Percentiles rank a stretch among this genome's conserved stretches.
These are phyloP conservation scores for Scheffersomyces titani DNA, from an alignment of 1,139 yeast species.

Conservation along the genomic window DNA sequence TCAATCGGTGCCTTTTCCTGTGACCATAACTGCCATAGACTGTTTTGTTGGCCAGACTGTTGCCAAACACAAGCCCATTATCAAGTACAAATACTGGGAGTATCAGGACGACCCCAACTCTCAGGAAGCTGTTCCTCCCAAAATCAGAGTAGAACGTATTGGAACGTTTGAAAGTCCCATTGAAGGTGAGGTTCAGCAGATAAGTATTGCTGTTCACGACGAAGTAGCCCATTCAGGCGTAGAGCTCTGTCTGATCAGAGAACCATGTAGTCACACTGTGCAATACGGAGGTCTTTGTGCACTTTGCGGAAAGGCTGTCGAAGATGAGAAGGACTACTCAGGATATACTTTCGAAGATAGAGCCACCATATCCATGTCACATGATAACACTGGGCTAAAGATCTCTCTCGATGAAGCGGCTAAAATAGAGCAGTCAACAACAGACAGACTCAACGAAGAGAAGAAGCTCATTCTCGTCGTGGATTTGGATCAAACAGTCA, in stretches of 20 bases:
- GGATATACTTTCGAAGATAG: constrained; percentile 74
- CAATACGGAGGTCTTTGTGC: constrained; percentile 97
- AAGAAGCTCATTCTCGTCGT: constrained; percentile 85
- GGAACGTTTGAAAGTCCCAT: constrained; percentile 83
- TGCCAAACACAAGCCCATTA: constrained; percentile 53
- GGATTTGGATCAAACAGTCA: constrained; percentile 95
- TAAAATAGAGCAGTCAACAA: constrained; percentile 70
- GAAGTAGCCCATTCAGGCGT: constrained; percentile 54
- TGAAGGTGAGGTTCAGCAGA: constrained; percentile 61
- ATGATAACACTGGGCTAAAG: constrained; percentile 82
- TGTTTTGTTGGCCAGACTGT: constrained; percentile 49
- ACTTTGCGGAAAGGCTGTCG: constrained; percentile 84
- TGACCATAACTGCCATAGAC: constrained; percentile 57
- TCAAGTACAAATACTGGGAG: constrained; percentile 70
- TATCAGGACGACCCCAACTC: constrained; percentile 60
- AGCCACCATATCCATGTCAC: constrained; percentile 88
- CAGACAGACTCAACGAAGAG: constrained; percentile 60
- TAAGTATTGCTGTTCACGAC: constrained; percentile 59
- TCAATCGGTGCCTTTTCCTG: constrained; percentile 65
- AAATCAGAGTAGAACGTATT: constrained; percentile 56
- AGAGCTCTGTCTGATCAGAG: constrained; percentile 58
- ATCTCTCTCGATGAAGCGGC: constrained; percentile 87
- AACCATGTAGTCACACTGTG: constrained; percentile 92
- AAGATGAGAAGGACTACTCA: constrained; percentile 75
- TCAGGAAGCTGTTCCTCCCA: constrained; percentile 43